Conservation (phyloP, 495 filamentous ascomycete species). For the Lasiosphaeria ovina region DNA sequence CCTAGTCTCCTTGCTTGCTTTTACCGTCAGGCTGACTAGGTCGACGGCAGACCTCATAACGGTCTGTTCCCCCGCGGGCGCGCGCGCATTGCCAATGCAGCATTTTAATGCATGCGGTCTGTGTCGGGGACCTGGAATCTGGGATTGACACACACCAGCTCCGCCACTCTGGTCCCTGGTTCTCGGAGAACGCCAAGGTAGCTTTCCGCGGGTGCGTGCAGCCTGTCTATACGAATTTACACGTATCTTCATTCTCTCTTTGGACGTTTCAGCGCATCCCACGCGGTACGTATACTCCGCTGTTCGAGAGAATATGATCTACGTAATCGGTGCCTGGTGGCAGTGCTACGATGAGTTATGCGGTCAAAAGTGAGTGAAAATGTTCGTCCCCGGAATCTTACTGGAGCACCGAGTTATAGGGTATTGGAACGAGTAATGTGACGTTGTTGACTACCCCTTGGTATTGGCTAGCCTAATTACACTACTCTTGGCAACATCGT, state of each 20-base stretch:
- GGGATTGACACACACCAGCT: no score
- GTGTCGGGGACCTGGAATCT: no score
- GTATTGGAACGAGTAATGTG: no score
- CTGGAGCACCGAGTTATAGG: not conserved
- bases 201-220: no score
- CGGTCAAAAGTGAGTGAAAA: not conserved
- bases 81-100: not conserved
- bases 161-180: no score
- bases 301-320: not conserved
- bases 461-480: no score
- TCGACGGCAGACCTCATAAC: not conserved
- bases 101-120: not conserved
- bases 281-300: not conserved
- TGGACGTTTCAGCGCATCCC: slow-evolving; percentile 1
- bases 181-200: no score
- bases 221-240: no score
- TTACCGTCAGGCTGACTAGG: not conserved
- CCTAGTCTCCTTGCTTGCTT: not conserved
- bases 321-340: not conserved
- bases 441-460: no score
- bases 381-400: not conserved
- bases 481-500: no score
- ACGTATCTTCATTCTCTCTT: not conserved
- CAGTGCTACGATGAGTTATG: not conserved
- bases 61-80: not conserved